These are phyloP conservation scores for Stephanodiscus minutulus DNA, from an alignment of 108 stramenopile species.

Conservation along the genomic window DNA sequence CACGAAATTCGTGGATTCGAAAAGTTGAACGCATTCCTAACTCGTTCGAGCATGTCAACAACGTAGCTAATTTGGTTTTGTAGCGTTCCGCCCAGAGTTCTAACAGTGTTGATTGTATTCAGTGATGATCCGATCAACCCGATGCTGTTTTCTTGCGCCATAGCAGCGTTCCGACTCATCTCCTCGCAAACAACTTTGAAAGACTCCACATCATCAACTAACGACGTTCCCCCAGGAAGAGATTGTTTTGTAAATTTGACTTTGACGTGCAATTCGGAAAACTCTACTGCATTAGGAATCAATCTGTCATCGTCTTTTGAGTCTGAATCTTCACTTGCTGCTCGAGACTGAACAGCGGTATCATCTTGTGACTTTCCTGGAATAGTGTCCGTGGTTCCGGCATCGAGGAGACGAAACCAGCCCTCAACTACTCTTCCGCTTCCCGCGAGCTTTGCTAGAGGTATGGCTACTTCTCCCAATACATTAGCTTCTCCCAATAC, in stretches of 20 bases:
- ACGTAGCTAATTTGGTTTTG: constrained; percentile 71
- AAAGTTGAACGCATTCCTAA: constrained; percentile 78
- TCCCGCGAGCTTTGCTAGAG: constrained; percentile 60
- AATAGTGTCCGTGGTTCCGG: constrained; percentile 54
- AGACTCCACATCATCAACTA: constrained; percentile 24
- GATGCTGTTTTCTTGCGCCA: constrained; percentile 51
- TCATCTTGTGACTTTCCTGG: constrained; percentile 38
- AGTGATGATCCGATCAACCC: constrained; percentile 75
- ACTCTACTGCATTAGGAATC: constrained; percentile 2
- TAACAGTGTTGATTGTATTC: constrained; percentile 74
- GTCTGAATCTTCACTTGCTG: constrained; percentile 40
- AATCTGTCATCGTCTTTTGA: constrained; percentile 11
- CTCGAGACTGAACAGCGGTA: constrained; percentile 37
- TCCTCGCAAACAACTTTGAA: constrained; percentile 59
- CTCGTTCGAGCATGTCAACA: constrained; percentile 68
- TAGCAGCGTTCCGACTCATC: constrained; percentile 52
- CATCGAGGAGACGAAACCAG: constrained; percentile 72
- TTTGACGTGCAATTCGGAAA: constrained; percentile 48
- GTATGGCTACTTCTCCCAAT: constrained; percentile 79
- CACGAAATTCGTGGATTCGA: constrained; percentile 57
- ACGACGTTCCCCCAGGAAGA: neutral
- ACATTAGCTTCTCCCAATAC: constrained; percentile 78
- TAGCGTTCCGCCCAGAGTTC: constrained; percentile 66
- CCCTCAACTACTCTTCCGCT: constrained; percentile 60
- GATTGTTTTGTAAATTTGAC: constrained; percentile 33